Evolutionary conservation across 768 basidiomycete species (phyloP), one percentile per base, ranked within the genome.

Genomic region (Coprinopsis sp.): DNA sequence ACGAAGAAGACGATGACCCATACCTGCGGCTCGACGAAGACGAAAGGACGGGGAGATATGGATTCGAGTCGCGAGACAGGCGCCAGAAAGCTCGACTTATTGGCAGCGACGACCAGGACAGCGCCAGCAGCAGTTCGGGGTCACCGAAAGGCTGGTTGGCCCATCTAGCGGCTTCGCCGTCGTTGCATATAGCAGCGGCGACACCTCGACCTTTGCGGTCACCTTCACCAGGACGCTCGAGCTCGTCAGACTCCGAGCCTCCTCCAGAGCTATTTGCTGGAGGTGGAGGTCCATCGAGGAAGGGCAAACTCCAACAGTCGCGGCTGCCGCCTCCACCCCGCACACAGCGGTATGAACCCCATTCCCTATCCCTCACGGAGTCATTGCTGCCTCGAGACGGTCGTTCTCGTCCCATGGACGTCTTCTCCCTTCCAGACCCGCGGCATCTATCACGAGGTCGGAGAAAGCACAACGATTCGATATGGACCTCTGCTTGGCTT

Each of bases 351-450:
- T 54, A 55, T 44, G 60, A 71, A 41, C 68, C 76, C 22, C 66
- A 74, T 28, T 79, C 81, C n/a, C 65, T 84, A 46, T 82, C 84
- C 12, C 67, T 91, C n/a, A 88, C 85, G 3, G 79, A 89, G 56
- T 89, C 89, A 3, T 69, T 91, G 6, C 71, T 91, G 5, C 89
- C 87, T 14, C 68, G 87, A 47, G 87, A 87, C 51, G 85, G 85
- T 23, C 68, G 68, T 33, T 63, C 77, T 18, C 75, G 84, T 38
- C 78, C 84, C 4, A 55, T 81, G 16, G 82, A 85, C 62, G 76
- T 83, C 27, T 91, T 91, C 64, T 79, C 79, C 22, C 72, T 91
- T 12, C 89, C 87, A 3, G 86, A 90, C 57, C 86, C 85, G 19
- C 76, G 82, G 36, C 78, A 85, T 54, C 68, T 74, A n/a, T 74